Conservation (phyloP, 805 yeast genomes). For the Kuraishia ogatae region DNA sequence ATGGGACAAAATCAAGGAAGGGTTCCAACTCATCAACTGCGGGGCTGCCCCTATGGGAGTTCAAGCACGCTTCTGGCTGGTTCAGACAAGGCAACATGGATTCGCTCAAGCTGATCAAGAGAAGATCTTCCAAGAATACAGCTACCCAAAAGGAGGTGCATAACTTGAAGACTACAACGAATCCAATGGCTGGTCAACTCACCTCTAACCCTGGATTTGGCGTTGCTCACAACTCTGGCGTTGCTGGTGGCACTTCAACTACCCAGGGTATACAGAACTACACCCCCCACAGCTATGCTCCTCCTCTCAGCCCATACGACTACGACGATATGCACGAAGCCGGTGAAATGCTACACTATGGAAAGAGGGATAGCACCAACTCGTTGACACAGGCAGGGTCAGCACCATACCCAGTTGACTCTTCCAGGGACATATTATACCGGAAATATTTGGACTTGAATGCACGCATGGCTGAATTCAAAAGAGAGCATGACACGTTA, state of each 20-base stretch:
- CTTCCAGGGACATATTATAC: slow-evolving; percentile 3
- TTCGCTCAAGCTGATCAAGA: slow-evolving; percentile 63
- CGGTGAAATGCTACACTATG: not conserved
- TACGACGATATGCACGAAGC: slow-evolving; percentile 5
- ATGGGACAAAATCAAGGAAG: slow-evolving; percentile 11
- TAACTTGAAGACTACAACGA: slow-evolving; percentile 12
- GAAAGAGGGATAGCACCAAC: not conserved
- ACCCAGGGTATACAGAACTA: slow-evolving; percentile 8
- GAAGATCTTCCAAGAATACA: slow-evolving; percentile 44
- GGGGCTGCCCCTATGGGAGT: slow-evolving; percentile 57
- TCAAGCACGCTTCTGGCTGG: slow-evolving; percentile 70
- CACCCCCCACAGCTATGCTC: slow-evolving; percentile 14
- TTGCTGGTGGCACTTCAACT: not conserved
- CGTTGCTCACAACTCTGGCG: not conserved
- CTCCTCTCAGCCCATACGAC: slow-evolving; percentile 12
- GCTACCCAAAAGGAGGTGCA: slow-evolving; percentile 21
- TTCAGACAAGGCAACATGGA: slow-evolving; percentile 79
- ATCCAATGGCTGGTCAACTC: not conserved
- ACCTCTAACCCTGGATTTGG: not conserved
- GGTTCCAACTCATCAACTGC: slow-evolving; percentile 13
- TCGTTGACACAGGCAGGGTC: not conserved
- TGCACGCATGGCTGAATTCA: slow-evolving; percentile 26
- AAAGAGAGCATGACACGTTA: slow-evolving; percentile 32
- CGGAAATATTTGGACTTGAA: slow-evolving; percentile 26
- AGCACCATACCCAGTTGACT: not conserved